Base-by-base conservation (phyloP, 495 filamentous ascomycete genomes). In the Parathielavia hyrcaniae region DNA sequence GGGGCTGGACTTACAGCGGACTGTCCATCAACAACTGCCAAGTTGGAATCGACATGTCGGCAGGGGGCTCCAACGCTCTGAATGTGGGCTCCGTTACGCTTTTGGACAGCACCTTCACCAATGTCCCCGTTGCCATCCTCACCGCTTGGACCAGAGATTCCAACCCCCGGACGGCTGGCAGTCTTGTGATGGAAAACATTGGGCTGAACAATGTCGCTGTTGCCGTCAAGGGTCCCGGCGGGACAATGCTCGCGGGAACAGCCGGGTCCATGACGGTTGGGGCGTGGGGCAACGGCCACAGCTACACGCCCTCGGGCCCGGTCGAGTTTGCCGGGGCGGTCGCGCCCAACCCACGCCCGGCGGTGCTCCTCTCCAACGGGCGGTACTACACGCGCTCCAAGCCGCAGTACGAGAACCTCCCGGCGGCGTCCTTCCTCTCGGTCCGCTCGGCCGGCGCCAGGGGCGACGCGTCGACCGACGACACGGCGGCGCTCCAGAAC, bases 51-150 rank as follows among this genome's bases (percentile, higher is more conserved):
- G 89, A 95, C 56, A 89, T 89, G 61, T 77, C 81, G 5, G 69
- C 75, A 55, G 65, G 75, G 61, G 69, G 72, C 43, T 66, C 74
- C 40, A 61, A 69, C 38, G 75, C 70, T 50, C 65, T 84, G 56
- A 64, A 71, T 22, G 76, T 83, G 44, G 83, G 83, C 10, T 84
- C 82, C 7, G 63, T 82, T 44, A 79, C 78, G 5, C 64, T 85
- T 12, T 78, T 91, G 36, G 91, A 97, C 72, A 89, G 85, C 68
- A 81, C 71, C 13, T 82, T 96, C 60, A 84, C 76, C 58, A 85
- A 87, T 70, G 86, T 83, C 9, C 77, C 79, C 4, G 78, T 82
- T 32, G 90, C 82, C 64, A 79, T 95, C 44, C 75, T 81, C 26
- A 92, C 88, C 26, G 80, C 79, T 6, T 88, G 81, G 75, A 65